Conservation (phyloP, 345 rosid genomes). For the Heritiera littoralis region DNA sequence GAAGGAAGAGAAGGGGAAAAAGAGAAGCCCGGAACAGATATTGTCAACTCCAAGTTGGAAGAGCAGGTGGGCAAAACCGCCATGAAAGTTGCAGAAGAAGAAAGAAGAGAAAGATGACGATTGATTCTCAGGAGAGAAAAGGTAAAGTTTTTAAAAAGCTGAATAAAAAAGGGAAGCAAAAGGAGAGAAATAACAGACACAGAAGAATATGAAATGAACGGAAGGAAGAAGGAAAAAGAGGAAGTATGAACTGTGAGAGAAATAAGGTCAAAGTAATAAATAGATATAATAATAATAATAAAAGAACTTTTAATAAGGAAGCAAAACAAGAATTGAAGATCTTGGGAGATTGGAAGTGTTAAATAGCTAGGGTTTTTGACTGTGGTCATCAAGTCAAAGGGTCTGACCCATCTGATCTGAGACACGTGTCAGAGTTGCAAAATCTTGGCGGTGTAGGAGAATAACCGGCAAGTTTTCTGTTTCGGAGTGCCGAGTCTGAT, state of each 20-base stretch:
- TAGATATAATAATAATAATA: conserved; percentile 12
- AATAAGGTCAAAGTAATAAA: conserved; percentile 43
- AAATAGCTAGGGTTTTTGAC: conserved; percentile 44
- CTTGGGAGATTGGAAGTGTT: background rate
- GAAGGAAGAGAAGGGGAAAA: conserved; percentile 53
- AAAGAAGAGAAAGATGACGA: conserved; percentile 20
- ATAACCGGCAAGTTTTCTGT: conserved; percentile 60
- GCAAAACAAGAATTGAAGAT: background rate
- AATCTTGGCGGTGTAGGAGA: conserved; percentile 49
- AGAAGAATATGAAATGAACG: conserved; percentile 29
- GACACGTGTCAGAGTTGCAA: conserved; percentile 55
- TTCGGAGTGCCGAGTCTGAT: conserved; percentile 22
- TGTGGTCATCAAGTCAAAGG: conserved; percentile 48
- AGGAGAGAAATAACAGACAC: conserved; percentile 26
- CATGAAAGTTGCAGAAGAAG: conserved; percentile 32
- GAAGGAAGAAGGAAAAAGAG: conserved; percentile 11
- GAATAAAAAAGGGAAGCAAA: conserved; percentile 10
- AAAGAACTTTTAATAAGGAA: background rate
- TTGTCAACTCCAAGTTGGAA: conserved; percentile 80
- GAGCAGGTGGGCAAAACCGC: conserved; percentile 54
- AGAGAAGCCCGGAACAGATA: conserved; percentile 81
- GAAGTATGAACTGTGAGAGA: conserved; percentile 2
- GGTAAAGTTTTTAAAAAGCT: conserved; percentile 35
- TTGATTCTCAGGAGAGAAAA: conserved; percentile 14
- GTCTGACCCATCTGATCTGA: conserved; percentile 40